Conservation (phyloP, 2,329 filamentous ascomycete genomes). For the Neoarthrinium moseri region DNA sequence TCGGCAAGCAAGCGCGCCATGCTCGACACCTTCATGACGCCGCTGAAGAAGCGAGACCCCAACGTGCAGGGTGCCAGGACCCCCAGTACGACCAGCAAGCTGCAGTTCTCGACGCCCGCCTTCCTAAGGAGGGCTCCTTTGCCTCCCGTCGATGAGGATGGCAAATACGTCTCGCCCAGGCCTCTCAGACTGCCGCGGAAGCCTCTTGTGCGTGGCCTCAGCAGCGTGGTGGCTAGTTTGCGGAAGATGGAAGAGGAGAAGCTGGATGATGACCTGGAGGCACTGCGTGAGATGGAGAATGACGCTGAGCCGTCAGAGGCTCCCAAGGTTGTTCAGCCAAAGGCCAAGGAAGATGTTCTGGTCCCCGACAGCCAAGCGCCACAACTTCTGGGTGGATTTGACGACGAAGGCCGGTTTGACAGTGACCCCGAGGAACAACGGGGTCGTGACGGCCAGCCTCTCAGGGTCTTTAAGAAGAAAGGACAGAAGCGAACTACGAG, state of each 20-base stretch:
- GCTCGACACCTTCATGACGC: constrained; percentile 65
- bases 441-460: constrained; percentile 56
- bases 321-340: constrained; percentile 18
- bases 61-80: constrained; percentile 39
- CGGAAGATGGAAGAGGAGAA: constrained; percentile 68
- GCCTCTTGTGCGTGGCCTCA: constrained; percentile 67
- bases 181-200: constrained; percentile 56
- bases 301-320: constrained; percentile 28
- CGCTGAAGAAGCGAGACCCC: constrained; percentile 48
- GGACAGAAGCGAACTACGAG: constrained; percentile 78
- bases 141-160: constrained; percentile 56
- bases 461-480: constrained; percentile 76
- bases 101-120: constrained; percentile 67
- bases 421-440: constrained; percentile 49
- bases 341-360: constrained; percentile 31
- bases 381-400: constrained; percentile 58
- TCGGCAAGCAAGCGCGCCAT: constrained; percentile 60
- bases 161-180: constrained; percentile 43
- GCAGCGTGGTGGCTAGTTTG: constrained; percentile 70
- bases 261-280: constrained; percentile 72
- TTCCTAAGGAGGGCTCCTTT: constrained; percentile 61
- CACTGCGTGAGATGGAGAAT: constrained; percentile 68
- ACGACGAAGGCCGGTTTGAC: constrained; percentile 61
- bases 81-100: constrained; percentile 51
- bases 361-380: constrained; percentile 43